Evolutionary conservation across 345 rosid genomes (phyloP).

Genomic region (Toxicodendron radicans): DNA sequence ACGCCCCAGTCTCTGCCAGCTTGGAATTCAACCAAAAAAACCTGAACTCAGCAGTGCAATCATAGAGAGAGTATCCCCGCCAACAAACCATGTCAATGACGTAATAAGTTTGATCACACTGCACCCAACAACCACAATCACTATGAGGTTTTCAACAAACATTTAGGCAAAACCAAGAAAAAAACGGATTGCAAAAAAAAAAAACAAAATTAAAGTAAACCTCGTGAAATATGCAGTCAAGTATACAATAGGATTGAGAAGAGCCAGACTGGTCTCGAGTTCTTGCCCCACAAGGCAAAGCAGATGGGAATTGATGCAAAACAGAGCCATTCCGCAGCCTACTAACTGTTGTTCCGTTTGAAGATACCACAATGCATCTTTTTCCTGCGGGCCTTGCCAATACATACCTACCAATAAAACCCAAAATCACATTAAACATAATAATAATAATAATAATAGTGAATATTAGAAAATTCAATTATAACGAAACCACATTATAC

Average conservation of each 20-base stretch:
- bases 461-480: not conserved
- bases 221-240: slow-evolving; percentile 97
- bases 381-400: slow-evolving; percentile 87
- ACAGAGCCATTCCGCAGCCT: slow-evolving; percentile 70
- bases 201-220: slow-evolving; percentile 30
- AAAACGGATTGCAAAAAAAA: slow-evolving; percentile 8
- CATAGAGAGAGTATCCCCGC: slow-evolving; percentile 86
- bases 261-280: slow-evolving; percentile 64
- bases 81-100: slow-evolving; percentile 95
- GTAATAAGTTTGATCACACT: slow-evolving; percentile 87
- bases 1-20: slow-evolving; percentile 87
- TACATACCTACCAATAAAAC: slow-evolving; percentile 54
- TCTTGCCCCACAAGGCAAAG: slow-evolving; percentile 78
- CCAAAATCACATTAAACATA: not conserved
- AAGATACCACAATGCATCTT: slow-evolving; percentile 84
- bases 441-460: not conserved
- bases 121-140: slow-evolving; percentile 28
- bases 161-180: not conserved
- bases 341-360: slow-evolving; percentile 77
- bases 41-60: slow-evolving; percentile 88
- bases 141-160: slow-evolving; percentile 10
- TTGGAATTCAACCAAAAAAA: slow-evolving; percentile 91
- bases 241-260: slow-evolving; percentile 71
- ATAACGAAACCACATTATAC: too few species aligned
- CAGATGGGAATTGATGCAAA: slow-evolving; percentile 83